Evolutionary conservation across 2,329 filamentous ascomycete species (phyloP).

Genomic region (Clonostachys rhizophaga): DNA sequence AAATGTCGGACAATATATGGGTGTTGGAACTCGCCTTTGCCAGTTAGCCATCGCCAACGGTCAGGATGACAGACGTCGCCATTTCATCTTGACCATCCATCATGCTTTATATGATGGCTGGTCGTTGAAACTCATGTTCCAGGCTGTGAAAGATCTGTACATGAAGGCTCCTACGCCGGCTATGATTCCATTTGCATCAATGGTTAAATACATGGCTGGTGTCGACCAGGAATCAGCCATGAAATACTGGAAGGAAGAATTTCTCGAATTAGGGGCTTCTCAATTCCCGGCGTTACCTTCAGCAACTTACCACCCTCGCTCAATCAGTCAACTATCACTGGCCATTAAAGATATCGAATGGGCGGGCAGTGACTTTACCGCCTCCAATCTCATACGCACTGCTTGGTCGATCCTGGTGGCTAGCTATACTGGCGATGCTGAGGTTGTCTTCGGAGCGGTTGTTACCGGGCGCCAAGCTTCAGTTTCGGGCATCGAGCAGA

Average conservation of each 20-base stretch:
- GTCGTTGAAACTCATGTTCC: constrained; percentile 11
- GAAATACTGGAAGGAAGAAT: background rate
- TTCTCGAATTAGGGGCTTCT: background rate
- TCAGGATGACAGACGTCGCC: background rate
- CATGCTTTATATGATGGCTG: constrained; percentile 19
- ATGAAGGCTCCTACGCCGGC: background rate
- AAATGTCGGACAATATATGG: background rate
- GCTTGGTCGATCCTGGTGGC: no score
- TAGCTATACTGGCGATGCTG: background rate
- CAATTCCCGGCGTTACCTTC: background rate
- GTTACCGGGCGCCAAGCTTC: constrained; percentile 3
- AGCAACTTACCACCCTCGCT: background rate
- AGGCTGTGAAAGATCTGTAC: constrained; percentile 9
- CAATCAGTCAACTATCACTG: background rate
- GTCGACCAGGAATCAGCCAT: background rate
- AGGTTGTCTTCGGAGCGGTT: constrained; percentile 4
- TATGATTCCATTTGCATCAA: background rate
- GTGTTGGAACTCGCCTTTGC: background rate
- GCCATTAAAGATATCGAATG: no score
- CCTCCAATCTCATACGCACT: no score
- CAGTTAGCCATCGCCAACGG: no score
- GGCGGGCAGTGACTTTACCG: no score
- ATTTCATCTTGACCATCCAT: constrained; percentile 17
- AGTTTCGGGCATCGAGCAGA: constrained; percentile 1
- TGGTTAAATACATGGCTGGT: background rate